Percentiles rank a stretch among this genome's conserved stretches.
Conservation (phyloP, 202 grass and related monocot species). For the Dendrocalamus latiflorus region DNA sequence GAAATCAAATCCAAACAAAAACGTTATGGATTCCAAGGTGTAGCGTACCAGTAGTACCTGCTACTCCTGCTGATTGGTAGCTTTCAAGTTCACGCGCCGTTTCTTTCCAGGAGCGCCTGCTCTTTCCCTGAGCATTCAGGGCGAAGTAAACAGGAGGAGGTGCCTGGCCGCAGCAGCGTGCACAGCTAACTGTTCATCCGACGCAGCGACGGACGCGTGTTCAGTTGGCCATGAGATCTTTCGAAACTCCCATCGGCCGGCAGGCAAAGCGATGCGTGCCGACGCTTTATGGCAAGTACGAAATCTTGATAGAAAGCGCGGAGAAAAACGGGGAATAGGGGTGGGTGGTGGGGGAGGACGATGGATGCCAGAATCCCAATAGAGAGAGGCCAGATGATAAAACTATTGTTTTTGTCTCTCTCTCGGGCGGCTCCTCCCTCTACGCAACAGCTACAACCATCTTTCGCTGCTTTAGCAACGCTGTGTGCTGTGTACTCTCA, state of each 20-base stretch:
- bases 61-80: background rate
- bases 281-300: background rate
- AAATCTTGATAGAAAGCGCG: constrained; percentile 4
- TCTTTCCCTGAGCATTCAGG: no score
- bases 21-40: background rate
- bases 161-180: no score
- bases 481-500: no score
- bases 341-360: background rate
- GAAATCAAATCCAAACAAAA: no score
- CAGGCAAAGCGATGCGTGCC: background rate
- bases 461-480: no score
- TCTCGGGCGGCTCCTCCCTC: no score
- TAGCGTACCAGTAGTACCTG: background rate
- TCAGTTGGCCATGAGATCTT: background rate
- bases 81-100: no score
- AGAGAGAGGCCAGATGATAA: background rate
- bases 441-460: no score
- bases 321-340: background rate
- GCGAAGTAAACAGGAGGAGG: no score
- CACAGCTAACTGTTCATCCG: background rate
- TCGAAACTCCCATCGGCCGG: no score
- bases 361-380: background rate
- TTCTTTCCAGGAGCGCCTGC: no score
- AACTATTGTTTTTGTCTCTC: background rate
- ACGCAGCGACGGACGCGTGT: background rate